phyloP scores from a whole-genome alignment of 2,329 filamentous ascomycete genomes.

The Tolypocladium inflatum region DNA sequence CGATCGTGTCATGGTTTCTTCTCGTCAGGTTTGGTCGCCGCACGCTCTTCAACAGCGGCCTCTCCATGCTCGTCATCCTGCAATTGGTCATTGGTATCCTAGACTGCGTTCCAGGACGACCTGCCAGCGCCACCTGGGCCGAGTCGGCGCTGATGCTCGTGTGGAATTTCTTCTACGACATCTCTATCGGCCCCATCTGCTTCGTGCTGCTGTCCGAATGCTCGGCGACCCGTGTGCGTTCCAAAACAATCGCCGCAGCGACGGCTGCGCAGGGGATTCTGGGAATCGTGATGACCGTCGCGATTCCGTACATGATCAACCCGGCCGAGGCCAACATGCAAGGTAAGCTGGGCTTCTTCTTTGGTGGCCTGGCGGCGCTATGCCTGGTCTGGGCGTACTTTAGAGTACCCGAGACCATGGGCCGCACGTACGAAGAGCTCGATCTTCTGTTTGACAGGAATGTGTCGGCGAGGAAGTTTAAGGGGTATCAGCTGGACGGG shows the following conservation, averaged over 20 bases:
- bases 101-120: constrained; percentile 38
- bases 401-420: constrained; percentile 20
- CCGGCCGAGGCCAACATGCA: constrained; percentile 22
- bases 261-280: constrained; percentile 19
- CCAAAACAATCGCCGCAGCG: constrained; percentile 31
- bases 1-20: constrained; percentile 2
- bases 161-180: constrained; percentile 33
- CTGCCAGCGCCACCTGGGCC: constrained; percentile 21
- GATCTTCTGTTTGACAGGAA: constrained; percentile 23
- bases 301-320: constrained; percentile 23
- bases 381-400: constrained; percentile 23
- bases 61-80: constrained; percentile 28
- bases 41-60: constrained; percentile 28
- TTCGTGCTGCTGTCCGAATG: constrained; percentile 33
- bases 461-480: constrained; percentile 24
- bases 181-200: constrained; percentile 31
- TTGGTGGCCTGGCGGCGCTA: constrained; percentile 15
- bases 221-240: constrained; percentile 24
- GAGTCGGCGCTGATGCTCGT: constrained; percentile 30
- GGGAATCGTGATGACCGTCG: constrained; percentile 18
- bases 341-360: constrained; percentile 24
- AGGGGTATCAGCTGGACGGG: constrained; percentile 5
- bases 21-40: constrained; percentile 32
- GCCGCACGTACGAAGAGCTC: constrained; percentile 21
- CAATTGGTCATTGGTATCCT: constrained; percentile 30